Evolutionary conservation across 73 alveolate species (phyloP), one percentile per base, ranked within the genome.

Genomic region (Paramecium caudatum): DNA sequence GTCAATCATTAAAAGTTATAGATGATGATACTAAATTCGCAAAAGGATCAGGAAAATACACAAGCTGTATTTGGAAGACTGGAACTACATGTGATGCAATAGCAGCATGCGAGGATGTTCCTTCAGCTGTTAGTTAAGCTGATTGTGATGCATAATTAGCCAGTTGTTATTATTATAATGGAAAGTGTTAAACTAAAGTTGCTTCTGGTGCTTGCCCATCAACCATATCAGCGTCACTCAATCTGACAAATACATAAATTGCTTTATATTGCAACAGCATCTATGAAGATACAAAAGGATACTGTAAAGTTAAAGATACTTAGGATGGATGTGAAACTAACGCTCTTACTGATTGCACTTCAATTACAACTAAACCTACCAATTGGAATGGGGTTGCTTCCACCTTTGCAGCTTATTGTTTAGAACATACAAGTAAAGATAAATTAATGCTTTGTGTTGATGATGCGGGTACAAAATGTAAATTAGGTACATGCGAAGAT

Each of bases 401-500:
- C 12, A 55, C 80, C 30, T 0, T 23, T 1, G 46, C 46, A 2
- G 13, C 0, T 9, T 55, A 0, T 55, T 55, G 80, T 5, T 0
- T 7, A 4, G 30, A 37, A 27, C 30, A 23, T 27, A 27, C 80
- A 16, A 6, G 46, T 0, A 55, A 55, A 2, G 23, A 23, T 55
- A 55, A 55, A 23, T 3, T 9, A 0, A 23, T 2, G 2, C n/a
- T 9, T 10, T 55, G 80, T 21, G 13, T 23, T 5, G 12, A 19
- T 12, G 80, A 55, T 55, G 41, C 48, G 9, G 9, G 48, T 39
- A 10, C 46, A 5, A 3, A 5, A 3, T 55, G 80, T 55, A 55
- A 55, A 23, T 19, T 23, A 55, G 80, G 80, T 27, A 23, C 80
- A 19, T 55, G 80, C 16, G 80, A 55, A 55, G 80, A 55, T 10